Base-by-base conservation (phyloP, 1,139 yeast species). In the Hyphopichia khmerensis region DNA sequence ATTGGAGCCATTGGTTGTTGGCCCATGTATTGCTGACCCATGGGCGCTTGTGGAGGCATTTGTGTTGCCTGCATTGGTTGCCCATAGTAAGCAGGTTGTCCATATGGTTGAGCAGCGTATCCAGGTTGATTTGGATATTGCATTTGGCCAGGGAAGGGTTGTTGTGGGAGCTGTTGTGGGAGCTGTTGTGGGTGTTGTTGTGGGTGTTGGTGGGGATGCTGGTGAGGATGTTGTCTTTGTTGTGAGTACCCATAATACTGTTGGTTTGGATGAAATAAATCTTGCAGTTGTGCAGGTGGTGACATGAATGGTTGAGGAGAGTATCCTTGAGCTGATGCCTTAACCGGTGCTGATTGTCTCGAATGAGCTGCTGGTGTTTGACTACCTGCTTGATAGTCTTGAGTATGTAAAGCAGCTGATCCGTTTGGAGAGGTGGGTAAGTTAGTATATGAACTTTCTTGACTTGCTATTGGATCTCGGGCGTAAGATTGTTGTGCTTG, bases 121-220 rank as follows among this genome's bases (percentile, higher is more conserved):
- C 32, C 33, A 10, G 31, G 39, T 14, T 41, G 44, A 6, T 29
- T 35, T 29, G 31, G 41, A 19, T 40, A 40, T 30, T 27, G 45
- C 16, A 30, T 39, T 27, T 33, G 39, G 10, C 16, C 26, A 13
- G 39, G 39, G 4, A 7, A 7, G 7, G 3, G 19, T 11, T 32
- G 34, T 29, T 5, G 15, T 3, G 8, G 33, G 4, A 5, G 16
- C 4, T 10, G 11, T 4, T 33, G 23, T 4, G 23, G 23, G 6
- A 4, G 14, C 16, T 10, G 35, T 33, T 33, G 29, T 5, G 24
- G 38, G n/a, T 18, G 35, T 14, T n/a, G n/a, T n/a, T n/a, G n/a
- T n/a, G n/a, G 21, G 7, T 10, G 19, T 11, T 32, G 34, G 10
- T 5, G 15, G 13, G 8, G 33, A 4, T 14, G 16, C 4, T 10